A percentile compares a stretch with the other conserved stretches of the same genome.
These are phyloP conservation scores for Abelmoschus esculentus DNA, from an alignment of 345 rosid species.

Conservation along the genomic window DNA sequence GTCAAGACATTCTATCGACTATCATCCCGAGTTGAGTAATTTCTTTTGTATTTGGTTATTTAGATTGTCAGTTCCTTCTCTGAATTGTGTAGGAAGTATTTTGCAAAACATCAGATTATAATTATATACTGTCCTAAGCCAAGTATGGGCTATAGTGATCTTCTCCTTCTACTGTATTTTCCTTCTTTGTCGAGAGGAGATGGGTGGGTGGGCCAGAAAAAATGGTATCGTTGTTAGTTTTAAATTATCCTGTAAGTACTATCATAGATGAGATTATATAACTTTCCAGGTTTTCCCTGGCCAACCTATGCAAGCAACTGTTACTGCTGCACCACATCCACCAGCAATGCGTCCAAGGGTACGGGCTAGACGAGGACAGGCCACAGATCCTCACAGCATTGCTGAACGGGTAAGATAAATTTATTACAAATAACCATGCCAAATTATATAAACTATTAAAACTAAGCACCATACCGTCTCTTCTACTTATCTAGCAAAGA, in stretches of 20 bases:
- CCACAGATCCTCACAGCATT: conserved; percentile 59
- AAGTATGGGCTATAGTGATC: not conserved
- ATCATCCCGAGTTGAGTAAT: not conserved
- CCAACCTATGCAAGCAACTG: conserved; percentile 64
- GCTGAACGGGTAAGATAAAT: conserved; percentile 49
- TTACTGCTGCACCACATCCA: conserved; percentile 36
- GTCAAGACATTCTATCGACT: not conserved
- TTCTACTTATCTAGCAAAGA: not conserved
- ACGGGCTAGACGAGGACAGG: conserved; percentile 55
- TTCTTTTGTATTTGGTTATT: not conserved
- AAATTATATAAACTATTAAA: not conserved
- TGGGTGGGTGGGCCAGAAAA: not conserved
- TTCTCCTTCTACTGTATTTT: too few relatives aligned
- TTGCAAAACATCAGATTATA: not conserved
- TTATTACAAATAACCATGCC: not conserved
- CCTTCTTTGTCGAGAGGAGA: not conserved
- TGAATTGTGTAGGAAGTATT: not conserved
- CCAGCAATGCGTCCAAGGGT: conserved; percentile 48
- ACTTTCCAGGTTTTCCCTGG: conserved; percentile 71
- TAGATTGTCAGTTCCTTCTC: not conserved
- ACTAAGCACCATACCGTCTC: not conserved
- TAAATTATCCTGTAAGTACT: not conserved
- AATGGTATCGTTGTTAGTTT: not conserved
- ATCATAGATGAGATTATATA: conserved; percentile 9
- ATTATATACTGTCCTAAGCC: not conserved